Base-by-base conservation (phyloP, 192 early-diverging fungal species). In the Coemansia furcata region DNA sequence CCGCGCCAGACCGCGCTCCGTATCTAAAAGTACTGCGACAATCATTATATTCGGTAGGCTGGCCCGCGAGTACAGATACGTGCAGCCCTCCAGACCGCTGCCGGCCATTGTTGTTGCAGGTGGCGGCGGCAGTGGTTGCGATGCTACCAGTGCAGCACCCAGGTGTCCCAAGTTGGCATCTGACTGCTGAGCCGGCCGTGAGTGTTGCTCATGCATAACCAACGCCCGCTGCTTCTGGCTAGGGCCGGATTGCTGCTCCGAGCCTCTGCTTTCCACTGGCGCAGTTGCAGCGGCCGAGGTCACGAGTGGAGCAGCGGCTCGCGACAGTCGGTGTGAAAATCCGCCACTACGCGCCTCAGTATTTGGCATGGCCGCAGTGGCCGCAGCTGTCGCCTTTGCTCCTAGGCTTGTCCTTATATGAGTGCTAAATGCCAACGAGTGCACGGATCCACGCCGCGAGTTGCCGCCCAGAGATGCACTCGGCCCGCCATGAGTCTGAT, bases 11-110 rank as follows among this genome's bases (percentile, higher is more conserved):
- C 75, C 74, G 62, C 68, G 70, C 46, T 77, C 76, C 3, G 80
- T 72, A 37, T 83, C 76, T 37, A 74, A 57, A 36, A 83, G 29
- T 3, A 77, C 72, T 3, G 75, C 74, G 6, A 78, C 80, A 39
- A 83, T 60, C 21, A 71, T 47, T 1, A 83, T 50, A n/a, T 74
- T 77, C 5, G 80, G 80, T 42, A 77, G 44, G 14, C 66, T 67
- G 23, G 77, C 72, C 32, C 80, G 80, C 49, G 80, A 71, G 65
- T 74, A 83, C 19, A 83, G 42, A 49, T 83, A 83, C 3, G 80
- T 83, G 47, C 74, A 77, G 21, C 67, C 71, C 44, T 82, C 79
- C 0, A 68, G 63, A 17, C 67, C 66, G 44, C 62, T 60, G 11
- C 62, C 62, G 19, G 66, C 69, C 32, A 71, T 64, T 5, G 58